Evolutionary conservation across 2,329 filamentous ascomycete species (phyloP).

Genomic region (Dryadomyces quercivorus): DNA sequence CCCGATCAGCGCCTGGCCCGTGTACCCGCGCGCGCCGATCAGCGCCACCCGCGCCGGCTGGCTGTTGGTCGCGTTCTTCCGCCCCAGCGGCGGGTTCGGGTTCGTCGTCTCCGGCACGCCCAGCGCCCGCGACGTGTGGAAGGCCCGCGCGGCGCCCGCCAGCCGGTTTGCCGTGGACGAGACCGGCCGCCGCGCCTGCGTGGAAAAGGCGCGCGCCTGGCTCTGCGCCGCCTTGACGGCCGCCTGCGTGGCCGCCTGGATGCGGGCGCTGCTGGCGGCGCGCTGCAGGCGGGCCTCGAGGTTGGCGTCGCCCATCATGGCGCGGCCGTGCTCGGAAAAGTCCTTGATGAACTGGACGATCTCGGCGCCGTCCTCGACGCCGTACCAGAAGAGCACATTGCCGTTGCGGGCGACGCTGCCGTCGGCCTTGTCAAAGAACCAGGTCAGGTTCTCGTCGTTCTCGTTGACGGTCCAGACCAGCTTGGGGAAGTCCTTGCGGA

Average conservation of each 20-base stretch:
- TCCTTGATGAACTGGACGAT: conserved; percentile 74
- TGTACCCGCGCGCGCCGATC: conserved; percentile 88
- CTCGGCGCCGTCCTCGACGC: conserved; percentile 69
- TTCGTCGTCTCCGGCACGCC: conserved; percentile 57
- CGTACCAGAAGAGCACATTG: conserved; percentile 94
- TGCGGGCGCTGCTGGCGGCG: conserved; percentile 40
- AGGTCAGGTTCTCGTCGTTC: conserved; percentile 90
- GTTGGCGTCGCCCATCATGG: conserved; percentile 84
- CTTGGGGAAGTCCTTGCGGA: conserved; percentile 87
- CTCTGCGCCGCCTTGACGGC: conserved; percentile 6
- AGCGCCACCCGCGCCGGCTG: conserved; percentile 70
- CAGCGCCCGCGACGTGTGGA: conserved; percentile 19
- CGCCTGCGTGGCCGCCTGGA: conserved; percentile 26
- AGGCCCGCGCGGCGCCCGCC: not conserved
- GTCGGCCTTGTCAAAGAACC: conserved; percentile 97
- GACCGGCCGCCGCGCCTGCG: conserved; percentile 30
- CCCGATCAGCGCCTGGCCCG: conserved; percentile 78
- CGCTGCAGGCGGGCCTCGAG: conserved; percentile 74
- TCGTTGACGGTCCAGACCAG: conserved; percentile 95
- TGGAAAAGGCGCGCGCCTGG: conserved; percentile 56
- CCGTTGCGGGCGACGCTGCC: conserved; percentile 78
- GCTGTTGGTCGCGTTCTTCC: conserved; percentile 76
- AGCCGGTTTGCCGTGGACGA: too few species aligned
- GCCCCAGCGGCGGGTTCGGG: conserved; percentile 80
- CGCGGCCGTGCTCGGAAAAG: conserved; percentile 68